Percentiles rank a stretch among this genome's conserved stretches.
Evolutionary conservation across 768 basidiomycete genomes (phyloP).

Genomic region (Gautieria morchelliformis): DNA sequence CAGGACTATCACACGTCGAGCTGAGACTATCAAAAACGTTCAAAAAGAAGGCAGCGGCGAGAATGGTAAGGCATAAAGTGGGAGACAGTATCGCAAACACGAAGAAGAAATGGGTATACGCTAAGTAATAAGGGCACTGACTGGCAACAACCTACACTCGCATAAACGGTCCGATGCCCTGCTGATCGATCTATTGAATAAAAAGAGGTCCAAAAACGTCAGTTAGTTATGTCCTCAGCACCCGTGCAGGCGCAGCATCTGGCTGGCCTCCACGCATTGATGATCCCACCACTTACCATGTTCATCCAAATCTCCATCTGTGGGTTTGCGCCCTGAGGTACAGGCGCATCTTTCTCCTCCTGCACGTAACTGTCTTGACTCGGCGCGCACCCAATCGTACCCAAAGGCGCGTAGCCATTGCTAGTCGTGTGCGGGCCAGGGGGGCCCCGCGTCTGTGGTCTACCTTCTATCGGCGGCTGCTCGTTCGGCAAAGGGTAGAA

Average conservation of each 20-base stretch:
- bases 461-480: constrained; percentile 16
- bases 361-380: constrained; percentile 58
- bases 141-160: not conserved
- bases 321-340: constrained; percentile 17
- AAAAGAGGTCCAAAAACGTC: not conserved
- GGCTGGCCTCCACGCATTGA: not conserved
- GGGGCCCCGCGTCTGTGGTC: not conserved
- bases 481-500: constrained; percentile 80
- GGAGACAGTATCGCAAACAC: not conserved
- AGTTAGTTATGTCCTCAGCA: not conserved
- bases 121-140: not conserved
- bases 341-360: constrained; percentile 46
- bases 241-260: not conserved
- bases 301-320: constrained; percentile 33
- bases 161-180: constrained; percentile 8
- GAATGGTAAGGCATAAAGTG: not conserved
- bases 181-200: constrained; percentile 3
- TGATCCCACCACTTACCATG: constrained; percentile 27
- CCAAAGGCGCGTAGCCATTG: constrained; percentile 46
- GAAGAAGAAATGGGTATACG: not conserved
- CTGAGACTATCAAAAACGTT: not conserved
- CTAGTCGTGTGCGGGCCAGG: constrained; percentile 27
- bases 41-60: not conserved
- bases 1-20: not conserved
- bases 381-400: constrained; percentile 43